Base-by-base conservation (phyloP, 768 basidiomycete species). In the Amanita exitialis region DNA sequence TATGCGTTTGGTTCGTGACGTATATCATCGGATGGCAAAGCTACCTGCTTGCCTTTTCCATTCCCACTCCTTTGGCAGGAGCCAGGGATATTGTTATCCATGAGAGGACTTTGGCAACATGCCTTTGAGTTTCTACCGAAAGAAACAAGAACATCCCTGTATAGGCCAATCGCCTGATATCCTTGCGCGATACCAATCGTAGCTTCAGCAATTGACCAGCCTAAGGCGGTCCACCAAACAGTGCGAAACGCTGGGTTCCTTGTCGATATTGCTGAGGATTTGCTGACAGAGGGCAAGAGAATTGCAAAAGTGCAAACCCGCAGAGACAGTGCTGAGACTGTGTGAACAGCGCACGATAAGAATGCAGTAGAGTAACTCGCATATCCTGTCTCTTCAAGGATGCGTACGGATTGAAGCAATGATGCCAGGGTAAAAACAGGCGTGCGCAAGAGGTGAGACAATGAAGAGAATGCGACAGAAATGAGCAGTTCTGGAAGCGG, bases 161-260 rank as follows among this genome's bases (percentile, higher is more conserved):
- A 91, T 6, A 85, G 66, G 10, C 69, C 65, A 37, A 90, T 73
- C 25, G 78, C 77, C 44, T 76, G 76, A 59, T 87, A 91, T 7
- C 85, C 86, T 61, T 90, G 88, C 48, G 69, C 67, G 47, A 90
- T 72, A 4, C 79, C 77, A 1, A 80, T 78, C 18, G 75, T 55
- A 4, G 82, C 82, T 56, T 88, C 89, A 3, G 80, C 82, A 6
- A 76, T 65, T 10, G 85, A 83, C 82, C 83, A 88, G 0, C 85
- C 84, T 2, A 90, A 69, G 2, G 83, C 82, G 34, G 87, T 66
- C 82, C 82, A 87, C 86, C 88, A 90, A 3, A 85, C 77, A 27
- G 78, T 72, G 18, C 66, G 62, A 67, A 91, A 91, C 3, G 78
- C 76, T 1, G 68, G 59, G 54, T 81, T 72, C 52, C 62, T 63